Base-by-base conservation (phyloP, 768 basidiomycete genomes). In the Lenzites betulinus region DNA sequence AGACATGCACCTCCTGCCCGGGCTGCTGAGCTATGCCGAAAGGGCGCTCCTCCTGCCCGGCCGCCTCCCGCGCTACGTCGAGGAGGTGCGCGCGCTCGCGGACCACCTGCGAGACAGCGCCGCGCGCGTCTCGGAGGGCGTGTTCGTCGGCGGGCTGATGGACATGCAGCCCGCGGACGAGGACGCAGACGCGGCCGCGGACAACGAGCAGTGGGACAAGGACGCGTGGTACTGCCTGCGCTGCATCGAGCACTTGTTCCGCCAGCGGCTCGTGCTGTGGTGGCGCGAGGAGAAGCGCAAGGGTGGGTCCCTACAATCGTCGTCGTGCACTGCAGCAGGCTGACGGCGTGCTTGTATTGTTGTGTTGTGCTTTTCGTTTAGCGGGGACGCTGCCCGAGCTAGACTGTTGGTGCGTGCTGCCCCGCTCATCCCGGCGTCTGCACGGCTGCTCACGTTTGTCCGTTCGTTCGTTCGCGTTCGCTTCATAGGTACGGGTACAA, bases 401-500 rank as follows among this genome's bases (percentile, higher is more conserved):
- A 15, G 70, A 76, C 58, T 76, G 75, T 60, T 76, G 75, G 75
- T 72, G 49, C 38, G 71, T 63, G 20, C 43, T 2, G 25, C 20
- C 38, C 30, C 35, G 12, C 7, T 15, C 42, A 42, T 15, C n/a
- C n/a, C n/a, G n/a, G n/a, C n/a, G n/a, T n/a, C n/a, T n/a, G n/a
- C n/a, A 42, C 20, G 13, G 41, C 15, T 42, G 5, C 42, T 35
- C 4, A 38, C 18, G n/a, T n/a, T n/a, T n/a, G n/a, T n/a, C n/a
- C n/a, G n/a, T n/a, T n/a, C n/a, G n/a, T n/a, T n/a, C n/a, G n/a
- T n/a, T n/a, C n/a, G n/a, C n/a, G n/a, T n/a, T n/a, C n/a, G n/a
- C n/a, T 11, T 43, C 42, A 20, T 44, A 73, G 71, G 71, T 76
- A 76, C 50, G 75, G 75, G 9, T 75, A 73, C 50, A 69, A 71